Evolutionary conservation across 2,329 filamentous ascomycete genomes (phyloP), one percentile per base, ranked within the genome.

Genomic region (Triangularia verruculosa): DNA sequence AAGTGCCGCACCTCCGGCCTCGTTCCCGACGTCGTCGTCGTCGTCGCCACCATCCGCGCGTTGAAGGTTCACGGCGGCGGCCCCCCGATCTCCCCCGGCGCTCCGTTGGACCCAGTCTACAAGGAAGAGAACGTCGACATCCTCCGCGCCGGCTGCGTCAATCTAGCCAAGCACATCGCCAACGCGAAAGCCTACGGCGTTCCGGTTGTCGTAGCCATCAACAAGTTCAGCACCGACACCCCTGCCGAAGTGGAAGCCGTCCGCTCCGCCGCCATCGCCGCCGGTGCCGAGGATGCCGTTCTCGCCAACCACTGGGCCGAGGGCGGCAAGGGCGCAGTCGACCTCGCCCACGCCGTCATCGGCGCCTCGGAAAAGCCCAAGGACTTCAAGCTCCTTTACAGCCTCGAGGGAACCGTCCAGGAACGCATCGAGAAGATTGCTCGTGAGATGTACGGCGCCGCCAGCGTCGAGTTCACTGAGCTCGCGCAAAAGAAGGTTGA

Each of bases 41-140:
- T 99, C 64, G 95, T 99, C 39, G 94, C 95, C 24, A 99, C 95
- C 2, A 91, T 99, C 54, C 90, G 95, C 70, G 95, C 95, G 6
- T 83, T 99, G 68, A 99, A 99, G 84, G 93, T 97, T 3, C 95
- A 99, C 77, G 95, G 95, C 61, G 95, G 94, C 63, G 95, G 93
- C 17, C 94, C 95, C n/a, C 90, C 94, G 32, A 97, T 98, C 73
- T 86, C 90, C 53, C 91, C 94, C 24, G 95, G 94, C 61, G 92
- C 90, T 22, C 78, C 94, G 61, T 86, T 98, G n/a, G 83, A 89
- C 70, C 87, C 93, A 66, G 90, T 96, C 13, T 99, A 98, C 82
- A 89, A 88, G 72, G 89, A 93, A 64, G 95, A 99, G 82, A 97
- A 98, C 73, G 86, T 96, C 57, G 94, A 98, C 4, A 84, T 97